Conservation (phyloP, 257 asterid genomes). For the Asclepias syriaca region DNA sequence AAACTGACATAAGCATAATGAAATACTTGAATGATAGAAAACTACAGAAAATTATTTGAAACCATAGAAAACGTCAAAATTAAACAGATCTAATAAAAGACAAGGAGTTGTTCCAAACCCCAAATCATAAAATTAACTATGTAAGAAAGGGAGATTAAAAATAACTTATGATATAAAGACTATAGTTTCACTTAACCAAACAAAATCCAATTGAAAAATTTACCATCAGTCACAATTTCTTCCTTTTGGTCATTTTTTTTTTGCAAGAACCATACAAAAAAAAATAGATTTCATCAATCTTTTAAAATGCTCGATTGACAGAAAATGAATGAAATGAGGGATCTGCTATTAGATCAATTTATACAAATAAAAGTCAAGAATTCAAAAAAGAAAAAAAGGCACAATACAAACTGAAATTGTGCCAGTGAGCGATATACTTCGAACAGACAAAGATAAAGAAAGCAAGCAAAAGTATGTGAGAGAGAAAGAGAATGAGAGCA, state of each 20-base stretch:
- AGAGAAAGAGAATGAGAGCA: too few relatives aligned
- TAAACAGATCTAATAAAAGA: neutral
- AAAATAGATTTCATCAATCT: neutral
- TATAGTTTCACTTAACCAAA: neutral
- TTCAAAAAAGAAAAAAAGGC: neutral
- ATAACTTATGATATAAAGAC: neutral
- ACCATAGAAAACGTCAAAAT: neutral
- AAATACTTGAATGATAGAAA: neutral
- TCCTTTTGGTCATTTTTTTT: neutral
- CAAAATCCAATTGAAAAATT: neutral
- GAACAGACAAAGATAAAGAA: too few relatives aligned
- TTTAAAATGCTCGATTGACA: neutral
- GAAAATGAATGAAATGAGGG: neutral
- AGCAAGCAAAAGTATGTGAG: too few relatives aligned
- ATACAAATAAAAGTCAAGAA: neutral
- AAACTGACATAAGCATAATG: too few relatives aligned
- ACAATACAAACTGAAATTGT: neutral
- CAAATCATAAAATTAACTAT: neutral
- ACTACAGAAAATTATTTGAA: too few relatives aligned
- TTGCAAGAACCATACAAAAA: neutral
- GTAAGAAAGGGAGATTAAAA: neutral
- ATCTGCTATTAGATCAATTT: neutral
- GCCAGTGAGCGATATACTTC: too few relatives aligned
- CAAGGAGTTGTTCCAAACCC: neutral
- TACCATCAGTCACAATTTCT: neutral